These are phyloP conservation scores for Monosporascus sp. DNA, from an alignment of 2,329 filamentous ascomycete genomes.

Conservation along the genomic window DNA sequence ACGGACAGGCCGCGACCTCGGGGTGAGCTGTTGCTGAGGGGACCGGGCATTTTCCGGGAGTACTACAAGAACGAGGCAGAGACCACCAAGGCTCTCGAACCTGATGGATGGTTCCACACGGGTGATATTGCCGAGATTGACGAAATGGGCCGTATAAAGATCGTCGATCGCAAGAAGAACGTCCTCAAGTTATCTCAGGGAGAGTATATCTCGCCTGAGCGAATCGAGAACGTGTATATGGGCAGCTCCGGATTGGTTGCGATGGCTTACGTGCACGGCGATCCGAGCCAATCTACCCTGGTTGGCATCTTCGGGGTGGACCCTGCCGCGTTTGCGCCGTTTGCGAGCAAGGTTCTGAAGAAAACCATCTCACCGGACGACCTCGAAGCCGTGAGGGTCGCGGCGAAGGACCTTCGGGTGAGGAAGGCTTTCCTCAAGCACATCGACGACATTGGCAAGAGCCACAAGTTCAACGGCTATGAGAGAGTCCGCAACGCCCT, in stretches of 20 bases:
- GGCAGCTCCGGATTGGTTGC: slow-evolving; percentile 73
- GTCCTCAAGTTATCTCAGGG: slow-evolving; percentile 97
- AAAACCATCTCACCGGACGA: slow-evolving; percentile 61
- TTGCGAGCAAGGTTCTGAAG: slow-evolving; percentile 71
- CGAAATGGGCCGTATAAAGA: slow-evolving; percentile 77
- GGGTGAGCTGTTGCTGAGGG: slow-evolving; percentile 81
- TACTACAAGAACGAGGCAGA: slow-evolving; percentile 91
- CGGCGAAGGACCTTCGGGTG: slow-evolving; percentile 64
- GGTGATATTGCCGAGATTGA: slow-evolving; percentile 89
- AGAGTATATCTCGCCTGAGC: slow-evolving; percentile 96
- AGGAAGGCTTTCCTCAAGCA: slow-evolving; percentile 71
- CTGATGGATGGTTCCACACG: slow-evolving; percentile 95
- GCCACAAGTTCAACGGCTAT: slow-evolving; percentile 86
- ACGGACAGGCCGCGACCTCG: slow-evolving; percentile 86
- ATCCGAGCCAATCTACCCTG: slow-evolving; percentile 72
- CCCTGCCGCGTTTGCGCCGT: slow-evolving; percentile 75
- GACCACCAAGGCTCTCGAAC: slow-evolving; percentile 73
- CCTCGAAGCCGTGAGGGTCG: slow-evolving; percentile 59
- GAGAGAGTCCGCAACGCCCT: slow-evolving; percentile 73
- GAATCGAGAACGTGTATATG: slow-evolving; percentile 91
- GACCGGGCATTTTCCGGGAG: slow-evolving; percentile 72
- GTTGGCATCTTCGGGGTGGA: slow-evolving; percentile 87
- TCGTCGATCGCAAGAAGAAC: slow-evolving; percentile 97
- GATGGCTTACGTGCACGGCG: slow-evolving; percentile 86
- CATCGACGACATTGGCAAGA: slow-evolving; percentile 71